Base-by-base conservation (phyloP, 2,329 filamentous ascomycete species). In the Aspergillus transmontanensis region DNA sequence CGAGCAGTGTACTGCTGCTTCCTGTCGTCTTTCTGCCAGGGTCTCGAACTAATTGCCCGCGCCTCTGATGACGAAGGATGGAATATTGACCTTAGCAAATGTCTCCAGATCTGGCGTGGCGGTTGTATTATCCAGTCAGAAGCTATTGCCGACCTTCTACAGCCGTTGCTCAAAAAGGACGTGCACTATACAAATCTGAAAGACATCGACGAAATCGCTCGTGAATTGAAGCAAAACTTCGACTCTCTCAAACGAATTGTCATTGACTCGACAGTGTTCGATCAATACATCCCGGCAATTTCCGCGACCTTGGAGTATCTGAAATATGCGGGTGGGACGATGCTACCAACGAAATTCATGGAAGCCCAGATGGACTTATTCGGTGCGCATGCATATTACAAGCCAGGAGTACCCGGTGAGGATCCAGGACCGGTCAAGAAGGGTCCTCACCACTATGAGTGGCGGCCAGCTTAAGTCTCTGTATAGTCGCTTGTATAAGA, bases 311-410 rank as follows among this genome's bases (percentile, higher is more conserved):
- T 92, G 59, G 89, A 91, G 67, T 91, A 89, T 69, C 77, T 89
- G 69, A 91, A 92, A 76, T 89, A 89, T 59, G 82, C 82, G 32
- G 85, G 82, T 1, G 85, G 84, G 19, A 85, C 83, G 3, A 83
- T 84, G 63, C 73, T 92, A 36, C 89, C 89, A 0, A 90, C 88
- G 4, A 83, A 85, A 61, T 91, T 92, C 71, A 88, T 89, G 78
- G 89, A 91, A 75, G 89, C 89, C 0, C 84, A 92, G 78, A 78
- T 92, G 73, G 89, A 91, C 71, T 90, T 87, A 70, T 92, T 92
- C 72, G 89, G 89, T 0, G 82, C 84, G 43, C 89, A 91, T 73
- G 86, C 85, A 78, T 91, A 86, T 72, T 87, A 90, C 71, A 76
- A 76, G 64, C 73, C 76, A 5, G 72, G 74, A 6, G 79, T 83